Evolutionary conservation across 495 filamentous ascomycete genomes (phyloP), one percentile per base, ranked within the genome.

Genomic region (Aspergillus saccharolyticus): DNA sequence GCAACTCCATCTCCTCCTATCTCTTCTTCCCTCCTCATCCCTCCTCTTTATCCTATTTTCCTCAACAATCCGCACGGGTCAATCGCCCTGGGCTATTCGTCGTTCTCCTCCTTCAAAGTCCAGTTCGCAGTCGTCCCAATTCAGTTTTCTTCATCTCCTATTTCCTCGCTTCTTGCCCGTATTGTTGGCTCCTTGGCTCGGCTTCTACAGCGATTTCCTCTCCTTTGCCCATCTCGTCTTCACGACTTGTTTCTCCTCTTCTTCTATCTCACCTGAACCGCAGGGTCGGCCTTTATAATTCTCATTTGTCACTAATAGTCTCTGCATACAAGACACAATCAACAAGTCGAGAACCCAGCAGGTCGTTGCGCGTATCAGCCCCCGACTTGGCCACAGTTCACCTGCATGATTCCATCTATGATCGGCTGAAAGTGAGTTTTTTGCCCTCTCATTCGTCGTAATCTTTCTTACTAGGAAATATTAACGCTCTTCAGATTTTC

Each of bases 71-170:
- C 46, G 53, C n/a, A 55, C 51, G 52, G 60, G 60, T 52, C 45
- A 54, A 51, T 62, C 47, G 54, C 55, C 14, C 33, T 58, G 55
- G 60, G 45, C 17, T 28, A 21, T 58, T 46, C 28, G 18, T 55
- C 54, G 60, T 58, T 44, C 5, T 19, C 15, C 43, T 22, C 15
- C 22, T 20, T n/a, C n/a, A n/a, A n/a, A 19, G 18, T 25, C 25
- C 47, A 24, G 47, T 25, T 21, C 44, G 45, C 52, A 49, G 21
- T 44, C 48, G 49, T 46, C 49, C 33, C 24, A 24, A 14, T 22
- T 25, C 21, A 16, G n/a, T 10, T 39, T 22, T 22, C 25, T 28
- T 28, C 25, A 28, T 4, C 49, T 39, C n/a, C 16, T 51, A 19
- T 43, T 22, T 25, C 30, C 33, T 15, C 18, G n/a, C 6, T 56